Evolutionary conservation across 345 rosid genomes (phyloP).

Genomic region (Aquilaria malaccensis): DNA sequence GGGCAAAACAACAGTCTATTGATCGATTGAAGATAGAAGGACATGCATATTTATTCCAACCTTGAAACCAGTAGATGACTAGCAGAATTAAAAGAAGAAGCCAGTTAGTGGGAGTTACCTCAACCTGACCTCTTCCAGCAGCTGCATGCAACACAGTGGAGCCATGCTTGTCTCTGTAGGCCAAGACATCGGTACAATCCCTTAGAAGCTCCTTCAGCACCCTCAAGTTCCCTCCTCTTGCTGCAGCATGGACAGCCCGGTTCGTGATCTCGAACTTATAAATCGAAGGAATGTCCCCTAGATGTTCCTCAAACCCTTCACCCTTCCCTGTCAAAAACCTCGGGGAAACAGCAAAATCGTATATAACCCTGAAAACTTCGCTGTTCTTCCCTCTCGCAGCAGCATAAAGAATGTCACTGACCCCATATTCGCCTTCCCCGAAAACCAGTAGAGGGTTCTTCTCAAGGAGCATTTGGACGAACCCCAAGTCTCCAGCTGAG

Average conservation of each 20-base stretch:
- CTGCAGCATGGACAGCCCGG: slow-evolving; percentile 84
- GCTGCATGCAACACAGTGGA: slow-evolving; percentile 92
- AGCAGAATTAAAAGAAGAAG: not conserved
- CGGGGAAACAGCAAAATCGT: slow-evolving; percentile 62
- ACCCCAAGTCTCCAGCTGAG: slow-evolving; percentile 75
- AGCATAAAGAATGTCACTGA: slow-evolving; percentile 77
- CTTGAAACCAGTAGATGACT: not conserved
- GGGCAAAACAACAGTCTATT: no score
- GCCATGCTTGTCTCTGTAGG: slow-evolving; percentile 65
- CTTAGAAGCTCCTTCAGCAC: slow-evolving; percentile 50
- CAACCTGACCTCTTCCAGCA: slow-evolving; percentile 74
- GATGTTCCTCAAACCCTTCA: slow-evolving; percentile 49
- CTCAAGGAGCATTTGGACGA: slow-evolving; percentile 62
- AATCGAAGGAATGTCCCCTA: slow-evolving; percentile 49
- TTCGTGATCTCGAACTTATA: slow-evolving; percentile 77
- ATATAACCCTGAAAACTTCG: slow-evolving; percentile 54
- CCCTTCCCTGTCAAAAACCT: slow-evolving; percentile 44
- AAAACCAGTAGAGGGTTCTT: slow-evolving; percentile 70
- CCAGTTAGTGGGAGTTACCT: slow-evolving; percentile 30
- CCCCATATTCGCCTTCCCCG: slow-evolving; percentile 96
- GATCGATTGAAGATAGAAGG: no score
- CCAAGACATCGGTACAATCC: slow-evolving; percentile 42
- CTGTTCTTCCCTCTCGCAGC: slow-evolving; percentile 73
- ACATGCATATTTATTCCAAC: not conserved
- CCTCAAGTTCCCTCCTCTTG: slow-evolving; percentile 70